phyloP scores from a whole-genome alignment of 768 basidiomycete species.

The Lyophyllum decastes region DNA sequence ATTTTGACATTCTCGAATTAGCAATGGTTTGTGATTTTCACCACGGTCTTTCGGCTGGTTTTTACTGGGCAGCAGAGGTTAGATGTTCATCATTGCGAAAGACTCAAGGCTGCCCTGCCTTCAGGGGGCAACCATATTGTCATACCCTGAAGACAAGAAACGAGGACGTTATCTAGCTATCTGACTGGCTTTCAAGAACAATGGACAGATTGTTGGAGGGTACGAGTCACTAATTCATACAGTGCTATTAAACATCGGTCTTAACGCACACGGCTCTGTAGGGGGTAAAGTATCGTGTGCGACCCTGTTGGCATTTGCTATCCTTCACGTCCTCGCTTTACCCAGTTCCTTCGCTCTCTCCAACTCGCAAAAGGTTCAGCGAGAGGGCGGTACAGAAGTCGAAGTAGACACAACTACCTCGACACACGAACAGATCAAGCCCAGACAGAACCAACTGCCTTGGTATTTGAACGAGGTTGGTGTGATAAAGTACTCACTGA shows the following conservation, averaged over 20 bases:
- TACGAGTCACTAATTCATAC: not conserved
- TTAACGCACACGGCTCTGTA: slow-evolving; percentile 15
- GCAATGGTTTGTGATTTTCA: slow-evolving; percentile 20
- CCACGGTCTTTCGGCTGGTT: slow-evolving; percentile 15
- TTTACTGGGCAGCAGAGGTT: slow-evolving; percentile 21
- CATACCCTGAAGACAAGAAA: slow-evolving; percentile 15
- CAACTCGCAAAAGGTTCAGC: slow-evolving; percentile 16
- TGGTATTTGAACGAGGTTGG: no score
- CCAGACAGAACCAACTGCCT: no score
- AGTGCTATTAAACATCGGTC: slow-evolving; percentile 13
- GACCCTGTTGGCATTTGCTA: slow-evolving; percentile 11
- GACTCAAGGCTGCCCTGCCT: not conserved
- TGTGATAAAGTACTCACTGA: no score
- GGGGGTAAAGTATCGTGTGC: slow-evolving; percentile 19
- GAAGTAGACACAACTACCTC: slow-evolving; percentile 16
- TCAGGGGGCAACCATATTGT: slow-evolving; percentile 11
- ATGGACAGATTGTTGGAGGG: slow-evolving; percentile 18
- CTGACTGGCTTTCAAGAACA: slow-evolving; percentile 12
- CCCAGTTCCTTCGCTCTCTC: slow-evolving; percentile 14
- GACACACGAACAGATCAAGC: slow-evolving; percentile 15
- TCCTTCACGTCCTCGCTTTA: slow-evolving; percentile 15
- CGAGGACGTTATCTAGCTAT: slow-evolving; percentile 13
- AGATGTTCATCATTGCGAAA: not conserved
- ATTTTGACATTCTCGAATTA: not conserved
- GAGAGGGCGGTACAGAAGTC: slow-evolving; percentile 18